Conservation (phyloP, 1,284 basidiomycete species). For the Rhizopogon parksii region DNA sequence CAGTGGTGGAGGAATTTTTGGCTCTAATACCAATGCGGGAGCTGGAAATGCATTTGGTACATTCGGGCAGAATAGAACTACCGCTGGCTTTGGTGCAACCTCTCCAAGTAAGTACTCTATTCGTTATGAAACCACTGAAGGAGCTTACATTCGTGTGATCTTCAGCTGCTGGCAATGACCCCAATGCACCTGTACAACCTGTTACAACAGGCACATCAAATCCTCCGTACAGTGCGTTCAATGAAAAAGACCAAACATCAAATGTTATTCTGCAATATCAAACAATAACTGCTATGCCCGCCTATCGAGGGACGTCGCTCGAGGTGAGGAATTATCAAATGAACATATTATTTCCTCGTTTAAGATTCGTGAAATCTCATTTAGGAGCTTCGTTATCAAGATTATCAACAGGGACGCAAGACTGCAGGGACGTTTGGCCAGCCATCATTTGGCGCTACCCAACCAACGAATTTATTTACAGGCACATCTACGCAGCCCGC, state of each 20-base stretch:
- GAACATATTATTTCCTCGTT: slow-evolving; percentile 4
- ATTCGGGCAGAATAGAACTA: slow-evolving; percentile 45
- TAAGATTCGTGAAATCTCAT: slow-evolving; percentile 2
- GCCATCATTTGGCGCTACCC: slow-evolving; percentile 25
- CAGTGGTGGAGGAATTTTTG: slow-evolving; percentile 39
- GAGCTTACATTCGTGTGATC: slow-evolving; percentile 10
- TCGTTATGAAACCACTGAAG: slow-evolving; percentile 1
- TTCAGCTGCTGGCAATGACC: slow-evolving; percentile 27
- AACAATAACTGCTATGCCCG: slow-evolving; percentile 65
- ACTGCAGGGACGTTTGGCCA: slow-evolving; percentile 49
- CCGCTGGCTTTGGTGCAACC: slow-evolving; percentile 39
- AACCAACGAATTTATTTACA: slow-evolving; percentile 35
- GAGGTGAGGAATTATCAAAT: slow-evolving; percentile 42
- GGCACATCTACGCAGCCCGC: slow-evolving; percentile 29
- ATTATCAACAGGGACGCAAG: slow-evolving; percentile 72
- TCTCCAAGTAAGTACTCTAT: slow-evolving; percentile 27
- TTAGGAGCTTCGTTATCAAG: slow-evolving; percentile 69
- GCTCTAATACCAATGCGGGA: slow-evolving; percentile 29
- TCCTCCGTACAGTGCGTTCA: slow-evolving; percentile 46
- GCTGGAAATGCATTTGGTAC: slow-evolving; percentile 39
- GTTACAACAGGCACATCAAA: slow-evolving; percentile 61
- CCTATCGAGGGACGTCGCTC: slow-evolving; percentile 62
- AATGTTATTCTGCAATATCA: slow-evolving; percentile 55
- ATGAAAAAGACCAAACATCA: slow-evolving; percentile 53
- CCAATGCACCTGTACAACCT: slow-evolving; percentile 33